Percentiles rank a stretch among this genome's conserved stretches.
Evolutionary conservation across 495 filamentous ascomycete species (phyloP).

Genomic region (Lasiosphaeria hispida): DNA sequence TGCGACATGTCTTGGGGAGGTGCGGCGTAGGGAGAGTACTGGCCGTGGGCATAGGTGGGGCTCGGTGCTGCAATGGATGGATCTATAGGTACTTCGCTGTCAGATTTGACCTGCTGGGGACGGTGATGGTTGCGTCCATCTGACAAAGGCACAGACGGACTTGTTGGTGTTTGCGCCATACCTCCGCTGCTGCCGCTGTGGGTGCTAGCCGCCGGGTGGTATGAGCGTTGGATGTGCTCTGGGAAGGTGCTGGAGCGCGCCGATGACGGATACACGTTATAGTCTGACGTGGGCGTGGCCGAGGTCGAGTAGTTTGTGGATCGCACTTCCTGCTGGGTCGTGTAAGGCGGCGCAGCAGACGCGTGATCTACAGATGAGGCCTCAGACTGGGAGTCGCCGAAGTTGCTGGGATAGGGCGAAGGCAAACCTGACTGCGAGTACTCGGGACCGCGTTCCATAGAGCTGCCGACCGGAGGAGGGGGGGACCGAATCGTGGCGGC

Average conservation of each 20-base stretch:
- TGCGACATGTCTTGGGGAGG: slow-evolving; percentile 82
- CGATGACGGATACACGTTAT: slow-evolving; percentile 74
- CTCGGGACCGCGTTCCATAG: slow-evolving; percentile 91
- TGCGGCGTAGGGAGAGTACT: slow-evolving; percentile 78
- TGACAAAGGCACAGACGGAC: slow-evolving; percentile 85
- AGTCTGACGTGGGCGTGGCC: slow-evolving; percentile 85
- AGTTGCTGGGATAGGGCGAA: slow-evolving; percentile 71
- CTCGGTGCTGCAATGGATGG: slow-evolving; percentile 90
- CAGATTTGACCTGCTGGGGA: slow-evolving; percentile 76
- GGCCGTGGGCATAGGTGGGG: slow-evolving; percentile 75
- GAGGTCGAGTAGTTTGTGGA: slow-evolving; percentile 67
- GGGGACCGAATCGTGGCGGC: slow-evolving; percentile 28
- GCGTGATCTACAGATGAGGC: slow-evolving; percentile 78
- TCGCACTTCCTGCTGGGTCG: slow-evolving; percentile 74
- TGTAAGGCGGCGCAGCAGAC: slow-evolving; percentile 69
- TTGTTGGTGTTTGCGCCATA: slow-evolving; percentile 93
- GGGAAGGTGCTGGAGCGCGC: slow-evolving; percentile 77
- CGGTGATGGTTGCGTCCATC: slow-evolving; percentile 70
- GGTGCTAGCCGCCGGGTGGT: slow-evolving; percentile 64
- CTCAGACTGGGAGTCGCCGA: slow-evolving; percentile 74
- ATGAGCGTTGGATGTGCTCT: slow-evolving; percentile 71
- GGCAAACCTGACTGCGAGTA: slow-evolving; percentile 99
- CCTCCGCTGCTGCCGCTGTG: slow-evolving; percentile 74
- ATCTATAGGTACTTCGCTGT: slow-evolving; percentile 98
- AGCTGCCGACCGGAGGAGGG: slow-evolving; percentile 37